Base-by-base conservation (phyloP, 1,139 yeast species). In the Taphrina sp. region DNA sequence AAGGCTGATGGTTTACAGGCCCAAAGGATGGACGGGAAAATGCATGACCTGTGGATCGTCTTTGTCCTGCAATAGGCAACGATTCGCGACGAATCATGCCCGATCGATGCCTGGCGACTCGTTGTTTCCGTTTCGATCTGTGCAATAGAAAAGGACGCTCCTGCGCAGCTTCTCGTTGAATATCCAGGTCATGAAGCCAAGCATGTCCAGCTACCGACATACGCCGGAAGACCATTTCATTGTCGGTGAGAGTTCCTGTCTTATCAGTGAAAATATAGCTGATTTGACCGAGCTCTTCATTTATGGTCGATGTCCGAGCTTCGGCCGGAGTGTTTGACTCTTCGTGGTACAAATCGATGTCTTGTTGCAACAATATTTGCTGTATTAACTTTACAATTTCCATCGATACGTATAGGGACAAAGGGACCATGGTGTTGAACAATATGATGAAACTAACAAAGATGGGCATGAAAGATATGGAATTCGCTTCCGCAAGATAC, bases 211-310 rank as follows among this genome's bases (percentile, higher is more conserved):
- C 85, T 3, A 89, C 82, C 20, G 92, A 81, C 62, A 89, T 78
- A 64, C 87, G 88, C 52, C 95, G 75, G 67, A 89, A 89, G 24
- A 88, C 72, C 96, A 89, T 89, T 64, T 81, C 72, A 66, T 89
- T 89, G 65, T 89, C 96, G 0, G 99, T 94, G 60, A 94, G 76
- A 0, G 98, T 94, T 10, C 99, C 99, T 0, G 98, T 94, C 69
- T 94, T 94, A 69, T 94, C 99, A 61, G 95, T 86, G 68, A 94
- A 94, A 3, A 94, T 78, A 65, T 90, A 90, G 54, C 95, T 83
- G 0, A 94, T 97, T 68, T 94, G 99, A 2, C 99, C 99, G 63
- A 94, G 74, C 69, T 94, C 98, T 67, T 94, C 99, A 62, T 92
- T 77, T 63, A 92, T 89, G 0, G 97, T 87, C 0, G 97, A 95